Evolutionary conservation across 2,329 filamentous ascomycete species (phyloP).

Genomic region (Dryadomyces sulphureus): DNA sequence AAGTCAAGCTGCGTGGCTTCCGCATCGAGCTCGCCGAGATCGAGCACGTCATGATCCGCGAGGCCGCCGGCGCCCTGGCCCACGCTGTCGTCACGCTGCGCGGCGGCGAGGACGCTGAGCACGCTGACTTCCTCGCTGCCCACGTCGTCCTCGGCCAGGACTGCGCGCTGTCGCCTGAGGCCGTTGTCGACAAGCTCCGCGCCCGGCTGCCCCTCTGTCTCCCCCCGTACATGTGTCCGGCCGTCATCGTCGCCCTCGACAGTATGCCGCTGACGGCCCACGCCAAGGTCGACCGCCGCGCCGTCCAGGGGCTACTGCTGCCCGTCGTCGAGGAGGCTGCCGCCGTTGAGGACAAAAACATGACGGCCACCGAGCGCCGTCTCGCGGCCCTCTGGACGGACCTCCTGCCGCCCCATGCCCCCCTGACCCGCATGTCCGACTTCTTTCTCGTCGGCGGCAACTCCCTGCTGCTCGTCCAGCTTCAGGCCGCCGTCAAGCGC

Average conservation of each 20-base stretch:
- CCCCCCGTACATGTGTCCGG: background rate
- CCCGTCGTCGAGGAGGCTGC: background rate
- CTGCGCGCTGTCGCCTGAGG: background rate
- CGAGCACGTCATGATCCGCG: background rate
- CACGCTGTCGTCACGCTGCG: background rate
- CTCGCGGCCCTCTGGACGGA: background rate
- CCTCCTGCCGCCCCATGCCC: background rate
- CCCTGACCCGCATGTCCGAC: constrained; percentile 14
- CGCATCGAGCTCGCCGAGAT: constrained; percentile 38
- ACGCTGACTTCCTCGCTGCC: background rate
- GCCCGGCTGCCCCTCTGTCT: background rate
- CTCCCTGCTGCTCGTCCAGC: constrained; percentile 18
- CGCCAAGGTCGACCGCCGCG: background rate
- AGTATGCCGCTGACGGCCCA: background rate
- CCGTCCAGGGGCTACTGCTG: background rate
- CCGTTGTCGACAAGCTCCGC: background rate
- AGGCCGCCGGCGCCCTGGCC: background rate
- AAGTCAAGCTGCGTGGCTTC: constrained; percentile 49
- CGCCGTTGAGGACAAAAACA: background rate
- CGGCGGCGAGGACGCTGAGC: background rate
- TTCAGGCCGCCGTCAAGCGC: constrained; percentile 20
- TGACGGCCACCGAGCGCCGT: background rate
- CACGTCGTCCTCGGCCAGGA: background rate
- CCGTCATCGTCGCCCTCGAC: background rate
- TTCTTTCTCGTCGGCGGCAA: constrained; percentile 17